Evolutionary conservation across 2,329 filamentous ascomycete species (phyloP), one percentile per base, ranked within the genome.

Genomic region (Phialemonium atrogriseum): DNA sequence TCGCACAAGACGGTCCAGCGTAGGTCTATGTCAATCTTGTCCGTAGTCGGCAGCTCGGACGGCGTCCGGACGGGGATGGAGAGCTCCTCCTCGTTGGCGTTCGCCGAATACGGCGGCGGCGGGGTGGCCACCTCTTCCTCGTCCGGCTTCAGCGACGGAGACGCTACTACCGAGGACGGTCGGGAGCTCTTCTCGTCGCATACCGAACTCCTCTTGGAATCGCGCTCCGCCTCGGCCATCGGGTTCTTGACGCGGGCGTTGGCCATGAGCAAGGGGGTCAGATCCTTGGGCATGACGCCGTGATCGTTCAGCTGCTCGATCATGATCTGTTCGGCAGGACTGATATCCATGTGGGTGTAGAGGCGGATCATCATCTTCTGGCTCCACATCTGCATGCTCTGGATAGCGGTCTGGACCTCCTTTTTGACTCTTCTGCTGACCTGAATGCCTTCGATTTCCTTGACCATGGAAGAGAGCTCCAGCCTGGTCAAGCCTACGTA

Each of bases 321-420:
- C 91, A 98, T 98, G 55, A 98, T 68, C 63, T 98, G 91, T 58
- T 98, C 91, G 10, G 75, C 80, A 14, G 80, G 67, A 49, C 80
- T 87, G 48, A 98, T 93, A 38, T 98, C 91, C 91, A 98, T 98
- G 58, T 98, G 91, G 10, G 77, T 66, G 55, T 96, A 98, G 10
- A 98, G 56, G 15, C 89, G 77, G 38, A 95, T 77, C 88, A 98
- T 98, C 72, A 94, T 94, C 62, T 93, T 93, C 55, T 98, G 91
- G 35, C 84, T 79, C 89, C 89, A 98, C 83, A 95, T 95, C 56
- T 82, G 82, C 62, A 84, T 80, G 21, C 79, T 74, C 55, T 95
- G 91, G 9, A 77, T 63, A 1, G 83, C 75, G 38, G 80, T 62
- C 18, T 73, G 68, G 9, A 87, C 54, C 25, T 77, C 64, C 54